phyloP scores from a whole-genome alignment of 192 early-diverging fungal genomes.

The Backusella morwellensis region DNA sequence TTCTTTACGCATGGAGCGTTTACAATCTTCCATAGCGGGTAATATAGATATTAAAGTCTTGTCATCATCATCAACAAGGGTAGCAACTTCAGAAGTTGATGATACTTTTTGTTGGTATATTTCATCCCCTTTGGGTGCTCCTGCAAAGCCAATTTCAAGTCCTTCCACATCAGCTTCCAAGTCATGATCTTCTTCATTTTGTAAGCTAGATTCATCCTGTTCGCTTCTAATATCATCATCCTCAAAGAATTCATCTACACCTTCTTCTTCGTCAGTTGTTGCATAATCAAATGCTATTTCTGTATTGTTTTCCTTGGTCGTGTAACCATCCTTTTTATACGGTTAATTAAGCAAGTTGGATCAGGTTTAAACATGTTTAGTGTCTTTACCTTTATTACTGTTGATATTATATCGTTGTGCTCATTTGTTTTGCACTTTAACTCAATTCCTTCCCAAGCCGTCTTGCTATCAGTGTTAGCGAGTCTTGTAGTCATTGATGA shows the following conservation, averaged over 20 bases:
- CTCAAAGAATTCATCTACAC: background rate
- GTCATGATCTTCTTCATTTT: background rate
- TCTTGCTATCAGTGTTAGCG: background rate
- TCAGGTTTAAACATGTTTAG: background rate
- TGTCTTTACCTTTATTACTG: background rate
- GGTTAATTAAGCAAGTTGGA: background rate
- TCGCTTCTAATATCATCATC: background rate
- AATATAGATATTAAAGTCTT: background rate
- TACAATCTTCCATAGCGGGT: background rate
- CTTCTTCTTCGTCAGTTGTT: background rate
- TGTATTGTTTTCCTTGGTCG: background rate
- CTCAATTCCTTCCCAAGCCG: background rate
- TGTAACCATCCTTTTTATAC: background rate
- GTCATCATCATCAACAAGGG: background rate
- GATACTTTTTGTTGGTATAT: background rate
- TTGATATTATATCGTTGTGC: background rate
- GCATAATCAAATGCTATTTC: slow-evolving; percentile 1
- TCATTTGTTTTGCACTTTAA: background rate
- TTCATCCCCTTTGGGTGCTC: background rate
- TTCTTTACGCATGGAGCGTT: background rate
- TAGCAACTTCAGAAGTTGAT: background rate
- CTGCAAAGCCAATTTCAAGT: background rate
- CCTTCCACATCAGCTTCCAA: background rate
- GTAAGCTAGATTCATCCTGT: background rate
- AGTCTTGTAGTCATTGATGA: background rate